Conservation (phyloP, 2,329 filamentous ascomycete genomes). For the Cryphonectria japonica region DNA sequence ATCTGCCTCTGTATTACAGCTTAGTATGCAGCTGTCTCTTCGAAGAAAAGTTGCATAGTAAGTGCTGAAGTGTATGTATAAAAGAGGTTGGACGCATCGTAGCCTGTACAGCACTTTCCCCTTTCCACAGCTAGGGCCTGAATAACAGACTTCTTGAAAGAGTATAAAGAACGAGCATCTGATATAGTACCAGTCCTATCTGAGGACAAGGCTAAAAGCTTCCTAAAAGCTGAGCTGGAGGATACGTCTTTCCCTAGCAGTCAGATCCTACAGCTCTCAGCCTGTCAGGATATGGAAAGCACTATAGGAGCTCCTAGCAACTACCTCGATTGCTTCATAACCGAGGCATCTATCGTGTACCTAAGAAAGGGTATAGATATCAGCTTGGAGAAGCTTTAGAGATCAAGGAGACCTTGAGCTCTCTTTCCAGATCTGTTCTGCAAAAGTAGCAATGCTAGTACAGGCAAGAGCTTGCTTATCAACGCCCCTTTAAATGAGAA, state of each 20-base stretch:
- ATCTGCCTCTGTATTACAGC: too few relatives aligned
- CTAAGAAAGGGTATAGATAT: slow-evolving; percentile 35
- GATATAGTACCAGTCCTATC: too few relatives aligned
- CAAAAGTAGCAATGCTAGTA: slow-evolving; percentile 57
- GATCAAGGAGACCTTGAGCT: slow-evolving; percentile 32
- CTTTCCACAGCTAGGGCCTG: too few relatives aligned
- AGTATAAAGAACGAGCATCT: too few relatives aligned
- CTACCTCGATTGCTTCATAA: neutral
- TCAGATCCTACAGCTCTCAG: neutral
- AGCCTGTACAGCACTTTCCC: too few relatives aligned
- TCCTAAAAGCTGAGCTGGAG: neutral
- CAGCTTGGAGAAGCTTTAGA: slow-evolving; percentile 32
- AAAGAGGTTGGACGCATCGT: too few relatives aligned
- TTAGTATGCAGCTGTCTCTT: too few relatives aligned
- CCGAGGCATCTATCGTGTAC: slow-evolving; percentile 26
- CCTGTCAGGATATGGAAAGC: neutral
- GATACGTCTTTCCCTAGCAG: neutral
- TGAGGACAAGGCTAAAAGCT: neutral
- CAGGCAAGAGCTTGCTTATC: slow-evolving; percentile 65
- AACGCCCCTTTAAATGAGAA: slow-evolving; percentile 67
- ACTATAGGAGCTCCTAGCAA: slow-evolving; percentile 7
- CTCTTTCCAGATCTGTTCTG: neutral
- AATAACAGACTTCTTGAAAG: too few relatives aligned
- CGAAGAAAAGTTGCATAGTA: too few relatives aligned
- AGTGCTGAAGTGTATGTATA: too few relatives aligned